Base-by-base conservation (phyloP, 768 basidiomycete genomes). In the Arthromyces matolae region DNA sequence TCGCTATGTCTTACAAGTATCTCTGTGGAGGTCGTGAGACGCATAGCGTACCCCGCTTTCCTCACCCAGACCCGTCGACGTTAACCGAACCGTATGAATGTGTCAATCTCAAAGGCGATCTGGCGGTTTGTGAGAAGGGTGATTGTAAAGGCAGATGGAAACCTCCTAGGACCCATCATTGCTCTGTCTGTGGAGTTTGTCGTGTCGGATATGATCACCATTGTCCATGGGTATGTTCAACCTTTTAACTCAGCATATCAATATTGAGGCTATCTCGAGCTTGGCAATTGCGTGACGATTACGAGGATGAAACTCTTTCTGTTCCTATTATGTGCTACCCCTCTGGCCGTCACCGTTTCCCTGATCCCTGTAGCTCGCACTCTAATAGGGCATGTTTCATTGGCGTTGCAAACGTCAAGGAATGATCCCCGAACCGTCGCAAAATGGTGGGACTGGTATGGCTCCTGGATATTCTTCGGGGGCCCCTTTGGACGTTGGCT, bases 141-240 rank as follows among this genome's bases (percentile, higher is more conserved):
- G 38, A 49, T 5, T 75, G 73, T 51, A 56, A 58, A 19, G 64
- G 64, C 9, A 56, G 58, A 31, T 76, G 72, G 72, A 73, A 71
- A 49, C 72, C 74, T 9, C 74, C 74, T 6, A 60, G 71, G 41
- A 60, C 68, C 5, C 70, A 72, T 53, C 73, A 76, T 49, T 76
- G 73, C 56, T 71, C 70, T n/a, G 62, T 62, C 8, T 76, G 73
- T 42, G 69, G 68, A 28, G 70, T 72, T 13, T 76, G 73, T 52
- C 64, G 73, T 25, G 58, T 72, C 32, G 67, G 68, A 23, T 73
- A 72, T 51, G 72, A 76, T 50, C 73, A 76, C 52, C 73, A 76
- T 52, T 76, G 73, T 52, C 70, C 73, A 25, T 76, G 73, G 73
- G 73, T 73, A 44, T 23, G 61, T 50, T 37, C 50, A n/a, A 9